Percentiles rank a stretch among this genome's conserved stretches.
Evolutionary conservation across 768 basidiomycete species (phyloP).

Genomic region (Pleurotus ostreatus): DNA sequence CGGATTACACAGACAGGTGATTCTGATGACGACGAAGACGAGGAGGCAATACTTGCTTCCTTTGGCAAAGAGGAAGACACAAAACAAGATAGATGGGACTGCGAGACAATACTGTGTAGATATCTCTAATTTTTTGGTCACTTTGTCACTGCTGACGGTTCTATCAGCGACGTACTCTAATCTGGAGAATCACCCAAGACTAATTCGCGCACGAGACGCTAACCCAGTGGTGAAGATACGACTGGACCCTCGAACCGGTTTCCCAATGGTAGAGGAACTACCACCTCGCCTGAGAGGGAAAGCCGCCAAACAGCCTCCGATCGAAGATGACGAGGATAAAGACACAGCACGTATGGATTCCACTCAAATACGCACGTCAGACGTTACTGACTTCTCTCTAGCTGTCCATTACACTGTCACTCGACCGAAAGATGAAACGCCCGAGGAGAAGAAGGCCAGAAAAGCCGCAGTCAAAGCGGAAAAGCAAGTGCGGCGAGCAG

Average conservation of each 20-base stretch:
- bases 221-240: slow-evolving; percentile 58
- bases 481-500: slow-evolving; percentile 56
- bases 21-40: slow-evolving; percentile 45
- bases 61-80: slow-evolving; percentile 38
- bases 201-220: slow-evolving; percentile 67
- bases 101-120: slow-evolving; percentile 91
- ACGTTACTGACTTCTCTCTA: too few species aligned
- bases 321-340: slow-evolving; percentile 15
- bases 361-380: too few species aligned
- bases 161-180: slow-evolving; percentile 89
- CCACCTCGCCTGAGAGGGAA: slow-evolving; percentile 15
- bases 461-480: slow-evolving; percentile 69
- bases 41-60: slow-evolving; percentile 30
- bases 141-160: slow-evolving; percentile 8
- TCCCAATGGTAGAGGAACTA: slow-evolving; percentile 52
- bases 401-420: slow-evolving; percentile 42
- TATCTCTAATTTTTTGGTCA: slow-evolving; percentile 11
- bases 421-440: slow-evolving; percentile 72
- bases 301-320: slow-evolving; percentile 6
- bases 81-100: slow-evolving; percentile 87
- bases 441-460: slow-evolving; percentile 68
- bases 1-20: slow-evolving; percentile 36
- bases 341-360: slow-evolving; percentile 12
- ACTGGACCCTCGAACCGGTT: slow-evolving; percentile 73
- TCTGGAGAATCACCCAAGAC: slow-evolving; percentile 91